Conservation (phyloP, 768 basidiomycete species). For the Imleria badia region DNA sequence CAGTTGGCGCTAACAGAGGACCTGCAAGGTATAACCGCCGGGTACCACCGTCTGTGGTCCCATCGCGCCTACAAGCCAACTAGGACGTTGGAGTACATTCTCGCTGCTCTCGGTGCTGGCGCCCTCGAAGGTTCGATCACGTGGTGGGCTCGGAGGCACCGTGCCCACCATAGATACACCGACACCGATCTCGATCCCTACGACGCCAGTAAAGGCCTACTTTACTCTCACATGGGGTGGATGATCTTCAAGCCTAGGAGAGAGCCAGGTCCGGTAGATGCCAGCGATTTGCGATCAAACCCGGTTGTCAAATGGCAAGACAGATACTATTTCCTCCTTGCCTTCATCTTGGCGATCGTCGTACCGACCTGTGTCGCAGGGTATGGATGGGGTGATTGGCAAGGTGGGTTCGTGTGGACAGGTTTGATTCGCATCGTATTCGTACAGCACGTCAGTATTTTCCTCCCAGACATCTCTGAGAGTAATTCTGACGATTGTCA, state of each 20-base stretch:
- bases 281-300: slow-evolving; percentile 77
- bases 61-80: slow-evolving; percentile 92
- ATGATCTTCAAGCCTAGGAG: slow-evolving; percentile 89
- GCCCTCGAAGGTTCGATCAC: slow-evolving; percentile 93
- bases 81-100: slow-evolving; percentile 75
- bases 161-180: slow-evolving; percentile 92
- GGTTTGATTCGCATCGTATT: slow-evolving; percentile 58
- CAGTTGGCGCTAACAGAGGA: neutral
- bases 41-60: slow-evolving; percentile 94
- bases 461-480: slow-evolving; percentile 3
- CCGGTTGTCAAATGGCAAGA: slow-evolving; percentile 83
- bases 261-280: slow-evolving; percentile 82
- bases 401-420: slow-evolving; percentile 31
- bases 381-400: slow-evolving; percentile 26
- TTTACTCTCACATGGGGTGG: slow-evolving; percentile 84
- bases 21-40: slow-evolving; percentile 68
- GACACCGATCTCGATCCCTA: slow-evolving; percentile 95
- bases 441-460: slow-evolving; percentile 72
- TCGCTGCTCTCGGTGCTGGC: slow-evolving; percentile 82
- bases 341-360: slow-evolving; percentile 63
- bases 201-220: slow-evolving; percentile 82
- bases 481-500: neutral
- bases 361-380: slow-evolving; percentile 53
- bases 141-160: slow-evolving; percentile 96
- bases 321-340: slow-evolving; percentile 64